Conservation (phyloP, 305 asterid genomes). For the Fraxinus ornus region DNA sequence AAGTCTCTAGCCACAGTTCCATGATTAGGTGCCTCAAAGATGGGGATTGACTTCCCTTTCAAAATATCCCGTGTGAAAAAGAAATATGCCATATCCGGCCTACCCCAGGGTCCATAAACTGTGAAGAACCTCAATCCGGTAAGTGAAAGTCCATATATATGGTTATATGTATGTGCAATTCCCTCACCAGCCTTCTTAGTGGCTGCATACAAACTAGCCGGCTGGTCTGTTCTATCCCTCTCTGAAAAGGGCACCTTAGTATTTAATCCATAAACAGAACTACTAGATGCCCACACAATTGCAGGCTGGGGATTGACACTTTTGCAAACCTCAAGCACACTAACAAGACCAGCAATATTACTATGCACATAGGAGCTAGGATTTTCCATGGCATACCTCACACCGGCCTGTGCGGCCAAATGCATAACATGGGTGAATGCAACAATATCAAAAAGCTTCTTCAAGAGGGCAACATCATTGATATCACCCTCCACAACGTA, state of each 20-base stretch:
- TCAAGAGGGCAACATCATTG: constrained; percentile 58
- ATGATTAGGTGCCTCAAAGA: constrained; percentile 82
- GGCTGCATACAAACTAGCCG: constrained; percentile 91
- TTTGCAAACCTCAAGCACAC: constrained; percentile 77
- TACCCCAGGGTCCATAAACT: constrained; percentile 95
- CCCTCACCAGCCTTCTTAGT: constrained; percentile 94
- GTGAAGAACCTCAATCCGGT: constrained; percentile 92
- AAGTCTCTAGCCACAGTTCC: constrained; percentile 93
- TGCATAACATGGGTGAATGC: constrained; percentile 92
- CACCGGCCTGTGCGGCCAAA: constrained; percentile 96
- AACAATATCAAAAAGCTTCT: constrained; percentile 69
- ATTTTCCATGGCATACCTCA: constrained; percentile 87
- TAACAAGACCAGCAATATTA: constrained; percentile 86
- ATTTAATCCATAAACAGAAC: constrained; percentile 91
- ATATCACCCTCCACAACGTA: constrained; percentile 93
- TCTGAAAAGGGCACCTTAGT: constrained; percentile 83
- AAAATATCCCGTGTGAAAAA: constrained; percentile 78
- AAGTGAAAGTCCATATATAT: constrained; percentile 80
- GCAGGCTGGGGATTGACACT: constrained; percentile 84
- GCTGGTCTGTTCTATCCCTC: constrained; percentile 82
- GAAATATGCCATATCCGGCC: constrained; percentile 98
- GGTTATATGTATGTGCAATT: constrained; percentile 85
- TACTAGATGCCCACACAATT: constrained; percentile 93
- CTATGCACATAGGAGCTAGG: constrained; percentile 90
- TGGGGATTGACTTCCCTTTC: constrained; percentile 79